Evolutionary conservation across 192 early-diverging fungal species (phyloP).

Genomic region (Diversispora epigaea): DNA sequence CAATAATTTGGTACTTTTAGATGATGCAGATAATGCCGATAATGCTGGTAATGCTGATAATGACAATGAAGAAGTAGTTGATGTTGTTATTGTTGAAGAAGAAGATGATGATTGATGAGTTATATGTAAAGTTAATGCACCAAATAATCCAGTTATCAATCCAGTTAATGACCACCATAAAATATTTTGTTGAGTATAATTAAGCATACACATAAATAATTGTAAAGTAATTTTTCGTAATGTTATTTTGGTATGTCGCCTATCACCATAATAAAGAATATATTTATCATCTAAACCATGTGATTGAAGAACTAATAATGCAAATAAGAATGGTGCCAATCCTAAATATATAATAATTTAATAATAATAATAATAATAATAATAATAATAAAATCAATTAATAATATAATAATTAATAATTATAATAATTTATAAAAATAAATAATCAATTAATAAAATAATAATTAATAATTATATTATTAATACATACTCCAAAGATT

Average conservation of each 20-base stretch:
- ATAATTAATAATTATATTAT: background rate
- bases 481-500: conserved; percentile 25
- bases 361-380: too few species aligned
- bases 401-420: too few species aligned
- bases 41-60: background rate
- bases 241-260: conserved; percentile 35
- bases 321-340: conserved; percentile 52
- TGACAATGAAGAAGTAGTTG: too few species aligned
- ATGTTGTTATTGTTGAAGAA: too few species aligned
- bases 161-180: conserved; percentile 58
- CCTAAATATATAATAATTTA: conserved; percentile 36
- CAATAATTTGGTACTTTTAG: too few species aligned
- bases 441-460: background rate
- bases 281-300: conserved; percentile 45
- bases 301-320: conserved; percentile 50
- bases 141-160: conserved; percentile 47
- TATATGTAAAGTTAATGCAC: conserved; percentile 37
- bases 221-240: conserved; percentile 46
- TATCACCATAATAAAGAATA: conserved; percentile 39
- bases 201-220: conserved; percentile 49
- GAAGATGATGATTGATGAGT: background rate
- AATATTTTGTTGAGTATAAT: conserved; percentile 49
- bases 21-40: too few species aligned
- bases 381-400: too few species aligned
- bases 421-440: too few species aligned